Conservation (phyloP, 78 protist species). For the Cavenderia fasciculata region DNA sequence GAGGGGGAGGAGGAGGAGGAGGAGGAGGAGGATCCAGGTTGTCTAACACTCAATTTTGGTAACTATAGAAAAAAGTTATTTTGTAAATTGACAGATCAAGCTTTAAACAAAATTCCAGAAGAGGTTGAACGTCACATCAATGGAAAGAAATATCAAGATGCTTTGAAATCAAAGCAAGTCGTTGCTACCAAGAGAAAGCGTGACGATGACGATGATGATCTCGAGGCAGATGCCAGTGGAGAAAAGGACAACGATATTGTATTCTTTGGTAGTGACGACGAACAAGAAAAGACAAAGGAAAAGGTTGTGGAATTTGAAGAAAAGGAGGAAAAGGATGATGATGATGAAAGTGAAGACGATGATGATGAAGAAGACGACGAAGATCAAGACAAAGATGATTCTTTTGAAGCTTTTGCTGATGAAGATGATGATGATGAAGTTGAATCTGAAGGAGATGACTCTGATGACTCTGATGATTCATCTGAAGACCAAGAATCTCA, state of each 20-base stretch:
- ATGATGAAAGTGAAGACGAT: neutral
- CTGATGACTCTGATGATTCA: neutral
- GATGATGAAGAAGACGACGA: constrained; percentile 8
- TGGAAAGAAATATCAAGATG: constrained; percentile 44
- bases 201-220: neutral
- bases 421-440: neutral
- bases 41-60: too few species aligned
- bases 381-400: neutral
- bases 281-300: neutral
- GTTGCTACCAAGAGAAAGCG: neutral
- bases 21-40: too few species aligned
- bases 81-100: constrained; percentile 43
- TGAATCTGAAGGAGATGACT: neutral
- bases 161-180: neutral
- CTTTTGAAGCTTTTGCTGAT: neutral
- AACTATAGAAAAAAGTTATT: constrained; percentile 30
- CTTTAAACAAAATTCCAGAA: constrained; percentile 23
- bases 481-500: neutral
- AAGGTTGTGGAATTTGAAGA: neutral
- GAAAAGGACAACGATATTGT: constrained; percentile 6
- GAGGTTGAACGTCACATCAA: constrained; percentile 43
- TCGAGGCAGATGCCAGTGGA: neutral
- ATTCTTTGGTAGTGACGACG: neutral
- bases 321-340: constrained; percentile 32
- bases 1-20: too few species aligned